Evolutionary conservation across 495 filamentous ascomycete genomes (phyloP), one percentile per base, ranked within the genome.

Genomic region (Podospora sp.): DNA sequence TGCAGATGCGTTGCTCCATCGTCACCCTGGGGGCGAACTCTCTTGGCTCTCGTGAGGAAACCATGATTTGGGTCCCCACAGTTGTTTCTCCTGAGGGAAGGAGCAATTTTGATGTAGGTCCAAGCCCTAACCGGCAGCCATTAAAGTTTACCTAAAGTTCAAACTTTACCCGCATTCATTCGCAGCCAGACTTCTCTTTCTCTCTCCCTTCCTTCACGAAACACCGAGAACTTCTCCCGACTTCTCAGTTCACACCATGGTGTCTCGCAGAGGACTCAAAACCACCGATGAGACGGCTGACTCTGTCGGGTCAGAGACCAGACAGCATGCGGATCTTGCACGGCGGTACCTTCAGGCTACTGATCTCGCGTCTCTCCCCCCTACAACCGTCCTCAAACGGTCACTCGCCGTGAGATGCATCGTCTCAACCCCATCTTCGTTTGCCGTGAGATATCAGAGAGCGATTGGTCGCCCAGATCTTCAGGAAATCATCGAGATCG

Each of bases 241-340:
- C 52, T 55, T 55, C 24, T 55, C 52, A 55, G 52, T 22, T 55
- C 52, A 25, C 52, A 52, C 60, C 36, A 63, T 63, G 60, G 29
- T 21, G 20, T 63, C 60, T 33, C 60, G 60, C 36, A 51, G 60
- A 63, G 40, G 22, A 27, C 60, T 51, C 22, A 63, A 63, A 21
- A 12, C 60, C 18, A 63, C 60, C 7, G 35, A 63, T 11, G 60
- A 63, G 49, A 26, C 60, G 14, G 36, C 60, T 33, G 52, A 52
- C 40, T 63, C 60, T 26, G 60, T 63, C 22, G 40, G 60, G 26
- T 63, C 60, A 22, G 60, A 63, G 24, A 63, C 40, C 25, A 60
- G 57, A 60, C 57, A 36, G 57, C 25, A 60, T 60, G 57, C 26
- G 11, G 57, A 60, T 27, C 25, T 60, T 60, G 57, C 57, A 29